Conservation (phyloP, 2,329 filamentous ascomycete species). For the Paraphoma sp. region DNA sequence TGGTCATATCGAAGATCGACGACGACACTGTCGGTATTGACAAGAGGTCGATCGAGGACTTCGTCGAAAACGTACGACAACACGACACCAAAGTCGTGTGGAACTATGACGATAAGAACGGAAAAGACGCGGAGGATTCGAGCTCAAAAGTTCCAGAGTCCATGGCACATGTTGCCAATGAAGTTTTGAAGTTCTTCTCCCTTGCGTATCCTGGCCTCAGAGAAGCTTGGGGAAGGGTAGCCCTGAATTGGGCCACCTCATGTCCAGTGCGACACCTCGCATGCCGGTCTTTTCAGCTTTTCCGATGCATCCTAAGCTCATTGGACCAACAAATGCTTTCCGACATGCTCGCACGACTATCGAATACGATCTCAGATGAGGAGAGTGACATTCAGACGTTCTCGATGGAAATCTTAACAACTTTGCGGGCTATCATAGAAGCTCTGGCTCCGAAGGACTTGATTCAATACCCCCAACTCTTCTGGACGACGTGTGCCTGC, state of each 20-base stretch:
- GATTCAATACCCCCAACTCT: slow-evolving; percentile 89
- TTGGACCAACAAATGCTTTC: slow-evolving; percentile 93
- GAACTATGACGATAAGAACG: slow-evolving; percentile 92
- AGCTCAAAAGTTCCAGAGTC: slow-evolving; percentile 82
- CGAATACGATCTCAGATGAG: slow-evolving; percentile 96
- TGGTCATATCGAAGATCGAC: slow-evolving; percentile 81
- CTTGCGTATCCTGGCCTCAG: slow-evolving; percentile 84
- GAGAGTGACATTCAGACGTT: slow-evolving; percentile 94
- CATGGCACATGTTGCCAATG: slow-evolving; percentile 83
- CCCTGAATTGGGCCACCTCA: slow-evolving; percentile 93
- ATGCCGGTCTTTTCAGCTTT: slow-evolving; percentile 96
- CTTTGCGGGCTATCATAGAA: slow-evolving; percentile 86
- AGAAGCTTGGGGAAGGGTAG: slow-evolving; percentile 88
- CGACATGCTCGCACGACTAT: slow-evolving; percentile 93
- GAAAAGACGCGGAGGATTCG: slow-evolving; percentile 71
- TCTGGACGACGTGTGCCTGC: slow-evolving; percentile 97
- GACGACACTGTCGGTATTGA: slow-evolving; percentile 70
- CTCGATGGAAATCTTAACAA: slow-evolving; percentile 96
- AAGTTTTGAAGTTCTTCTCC: slow-evolving; percentile 86
- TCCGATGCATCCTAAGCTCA: slow-evolving; percentile 89
- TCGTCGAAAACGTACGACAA: slow-evolving; percentile 84
- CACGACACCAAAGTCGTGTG: slow-evolving; percentile 87
- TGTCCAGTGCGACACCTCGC: slow-evolving; percentile 94
- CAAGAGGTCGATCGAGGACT: slow-evolving; percentile 80
- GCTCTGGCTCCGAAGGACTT: slow-evolving; percentile 82